Conservation (phyloP, 2,329 filamentous ascomycete species). For the Elsinoe necatrix region DNA sequence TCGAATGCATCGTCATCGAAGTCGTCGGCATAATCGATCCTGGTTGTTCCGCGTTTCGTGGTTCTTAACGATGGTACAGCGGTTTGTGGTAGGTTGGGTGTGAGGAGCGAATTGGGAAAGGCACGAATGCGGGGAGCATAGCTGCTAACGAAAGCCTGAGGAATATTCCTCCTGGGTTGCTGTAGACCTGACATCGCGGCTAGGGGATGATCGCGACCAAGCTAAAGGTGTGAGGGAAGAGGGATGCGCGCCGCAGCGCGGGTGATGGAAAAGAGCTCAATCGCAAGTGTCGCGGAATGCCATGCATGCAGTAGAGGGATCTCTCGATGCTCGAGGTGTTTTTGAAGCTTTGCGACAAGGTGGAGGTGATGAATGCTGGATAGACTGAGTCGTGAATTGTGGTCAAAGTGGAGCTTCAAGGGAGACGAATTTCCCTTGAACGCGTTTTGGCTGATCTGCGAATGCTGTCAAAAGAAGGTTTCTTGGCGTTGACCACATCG, state of each 20-base stretch:
- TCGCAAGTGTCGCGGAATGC: neutral
- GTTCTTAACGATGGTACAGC: slow-evolving; percentile 64
- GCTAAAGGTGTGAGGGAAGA: neutral
- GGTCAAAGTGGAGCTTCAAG: slow-evolving; percentile 3
- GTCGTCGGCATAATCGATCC: slow-evolving; percentile 97
- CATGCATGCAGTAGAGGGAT: neutral
- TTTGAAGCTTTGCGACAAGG: neutral
- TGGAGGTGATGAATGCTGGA: neutral
- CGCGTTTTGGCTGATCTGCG: slow-evolving; percentile 1
- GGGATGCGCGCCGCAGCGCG: slow-evolving; percentile 11
- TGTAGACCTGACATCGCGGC: neutral
- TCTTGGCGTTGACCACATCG: neutral
- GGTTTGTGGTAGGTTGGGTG: slow-evolving; percentile 67
- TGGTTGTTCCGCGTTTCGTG: slow-evolving; percentile 93
- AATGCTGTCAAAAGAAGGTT: slow-evolving; percentile 1
- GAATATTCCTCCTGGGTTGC: slow-evolving; percentile 39
- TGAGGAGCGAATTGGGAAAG: slow-evolving; percentile 86
- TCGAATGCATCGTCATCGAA: slow-evolving; percentile 82
- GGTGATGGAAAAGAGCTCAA: neutral
- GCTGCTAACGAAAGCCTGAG: slow-evolving; percentile 82
- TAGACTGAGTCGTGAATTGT: neutral
- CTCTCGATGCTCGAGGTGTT: neutral
- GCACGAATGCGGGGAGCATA: slow-evolving; percentile 84
- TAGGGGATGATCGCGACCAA: neutral
- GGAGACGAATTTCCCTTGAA: slow-evolving; percentile 13